Conservation (phyloP, 352 stramenopile species). For the Bremia lactucae region DNA sequence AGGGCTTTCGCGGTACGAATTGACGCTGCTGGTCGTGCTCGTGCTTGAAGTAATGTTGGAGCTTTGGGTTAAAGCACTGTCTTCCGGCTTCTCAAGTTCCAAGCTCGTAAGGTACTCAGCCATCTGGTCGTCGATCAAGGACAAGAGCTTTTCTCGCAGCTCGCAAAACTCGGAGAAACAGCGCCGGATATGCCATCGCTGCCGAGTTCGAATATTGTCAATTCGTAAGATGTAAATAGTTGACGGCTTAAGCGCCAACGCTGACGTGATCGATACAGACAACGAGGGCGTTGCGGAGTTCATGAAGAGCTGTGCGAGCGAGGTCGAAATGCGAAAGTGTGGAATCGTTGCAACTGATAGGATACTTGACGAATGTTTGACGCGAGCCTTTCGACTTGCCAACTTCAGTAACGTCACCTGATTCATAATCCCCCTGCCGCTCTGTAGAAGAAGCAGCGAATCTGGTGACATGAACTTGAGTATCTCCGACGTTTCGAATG, state of each 20-base stretch:
- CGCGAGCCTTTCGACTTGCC: conserved; percentile 6
- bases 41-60: conserved; percentile 10
- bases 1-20: conserved; percentile 7
- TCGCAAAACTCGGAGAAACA: conserved; percentile 74
- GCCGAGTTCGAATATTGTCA: conserved; percentile 29
- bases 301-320: conserved; percentile 19
- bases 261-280: conserved; percentile 52
- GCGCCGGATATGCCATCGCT: conserved; percentile 52
- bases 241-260: conserved; percentile 56
- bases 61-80: conserved; percentile 10
- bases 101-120: conserved; percentile 17
- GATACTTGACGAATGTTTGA: conserved; percentile 9
- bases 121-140: conserved; percentile 40
- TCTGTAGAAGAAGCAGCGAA: conserved; percentile 1
- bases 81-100: conserved; percentile 10
- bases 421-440: conserved; percentile 10
- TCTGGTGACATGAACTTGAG: conserved; percentile 17
- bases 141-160: conserved; percentile 53
- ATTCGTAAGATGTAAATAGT: conserved; percentile 65
- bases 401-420: conserved; percentile 12
- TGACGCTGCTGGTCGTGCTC: conserved; percentile 14
- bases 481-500: no score
- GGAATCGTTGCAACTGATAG: neutral
- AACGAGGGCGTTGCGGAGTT: conserved; percentile 34
- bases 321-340: conserved; percentile 11